Conservation (phyloP, 2,329 filamentous ascomycete genomes). For the Fusarium agapanthi region DNA sequence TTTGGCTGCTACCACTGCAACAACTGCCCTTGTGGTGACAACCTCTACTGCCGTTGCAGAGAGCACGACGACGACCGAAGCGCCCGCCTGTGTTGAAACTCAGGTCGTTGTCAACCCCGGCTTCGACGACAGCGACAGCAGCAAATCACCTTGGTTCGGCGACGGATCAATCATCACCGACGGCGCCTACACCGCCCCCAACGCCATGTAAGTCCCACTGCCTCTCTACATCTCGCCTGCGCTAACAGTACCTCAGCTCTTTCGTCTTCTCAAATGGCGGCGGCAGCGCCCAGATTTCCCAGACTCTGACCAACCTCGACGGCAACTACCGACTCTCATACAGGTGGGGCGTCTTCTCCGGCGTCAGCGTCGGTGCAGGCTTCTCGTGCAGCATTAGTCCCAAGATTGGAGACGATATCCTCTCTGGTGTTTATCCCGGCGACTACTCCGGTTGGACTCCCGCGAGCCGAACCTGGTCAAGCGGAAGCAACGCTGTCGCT, state of each 20-base stretch:
- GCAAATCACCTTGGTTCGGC: not conserved
- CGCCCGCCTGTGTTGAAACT: not conserved
- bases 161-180: not conserved
- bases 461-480: not conserved
- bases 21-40: not conserved
- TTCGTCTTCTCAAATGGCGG: not conserved
- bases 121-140: not conserved
- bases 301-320: not conserved
- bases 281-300: not conserved
- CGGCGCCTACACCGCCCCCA: not conserved
- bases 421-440: not conserved
- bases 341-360: not conserved
- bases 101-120: not conserved
- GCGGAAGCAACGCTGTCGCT: not conserved
- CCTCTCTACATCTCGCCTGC: fast-evolving
- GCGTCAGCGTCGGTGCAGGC: fast-evolving
- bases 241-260: not conserved
- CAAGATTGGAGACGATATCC: not conserved
- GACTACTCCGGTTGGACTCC: fast-evolving
- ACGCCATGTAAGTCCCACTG: not conserved
- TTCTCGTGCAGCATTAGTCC: not conserved
- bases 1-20: not conserved
- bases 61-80: not conserved
- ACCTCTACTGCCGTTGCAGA: not conserved
- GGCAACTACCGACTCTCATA: not conserved